Conservation (phyloP, 225 moss, liverwort and hornwort species). For the Pseudisothecium myosuroides region DNA sequence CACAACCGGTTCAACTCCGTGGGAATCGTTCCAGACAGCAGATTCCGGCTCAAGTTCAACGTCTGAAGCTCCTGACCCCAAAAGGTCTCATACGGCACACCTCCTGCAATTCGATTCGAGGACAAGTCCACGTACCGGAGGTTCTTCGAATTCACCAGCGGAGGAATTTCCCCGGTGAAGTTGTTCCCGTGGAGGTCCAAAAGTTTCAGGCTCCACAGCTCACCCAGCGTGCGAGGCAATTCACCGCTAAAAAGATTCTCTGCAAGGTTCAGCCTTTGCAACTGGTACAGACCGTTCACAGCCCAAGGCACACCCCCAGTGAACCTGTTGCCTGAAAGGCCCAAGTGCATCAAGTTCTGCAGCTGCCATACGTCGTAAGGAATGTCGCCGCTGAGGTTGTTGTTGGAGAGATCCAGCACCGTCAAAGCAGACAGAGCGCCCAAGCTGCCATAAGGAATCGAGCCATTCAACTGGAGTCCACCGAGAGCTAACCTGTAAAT, state of each 20-base stretch:
- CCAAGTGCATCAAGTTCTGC: conserved; percentile 12
- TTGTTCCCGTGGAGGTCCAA: conserved; percentile 37
- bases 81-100: background rate
- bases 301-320: conserved; percentile 12
- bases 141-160: background rate
- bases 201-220: conserved; percentile 21
- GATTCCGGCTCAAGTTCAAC: conserved; percentile 37
- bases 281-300: conserved; percentile 14
- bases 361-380: conserved; percentile 32
- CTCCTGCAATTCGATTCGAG: conserved; percentile 25
- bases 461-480: conserved; percentile 15
- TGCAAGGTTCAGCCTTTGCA: conserved; percentile 9
- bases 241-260: conserved; percentile 10
- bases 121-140: conserved; percentile 34
- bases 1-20: background rate
- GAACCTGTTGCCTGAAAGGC: conserved; percentile 17
- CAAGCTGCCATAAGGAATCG: conserved; percentile 32
- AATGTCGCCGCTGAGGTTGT: conserved; percentile 25
- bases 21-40: conserved; percentile 11
- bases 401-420: conserved; percentile 39
- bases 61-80: background rate
- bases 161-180: conserved; percentile 12
- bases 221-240: conserved; percentile 21
- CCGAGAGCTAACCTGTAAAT: conserved; percentile 7
- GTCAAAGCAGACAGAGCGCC: conserved; percentile 28